Evolutionary conservation across 148 eudicot species (phyloP), one percentile per base, ranked within the genome.

Genomic region (Cornus controversa): DNA sequence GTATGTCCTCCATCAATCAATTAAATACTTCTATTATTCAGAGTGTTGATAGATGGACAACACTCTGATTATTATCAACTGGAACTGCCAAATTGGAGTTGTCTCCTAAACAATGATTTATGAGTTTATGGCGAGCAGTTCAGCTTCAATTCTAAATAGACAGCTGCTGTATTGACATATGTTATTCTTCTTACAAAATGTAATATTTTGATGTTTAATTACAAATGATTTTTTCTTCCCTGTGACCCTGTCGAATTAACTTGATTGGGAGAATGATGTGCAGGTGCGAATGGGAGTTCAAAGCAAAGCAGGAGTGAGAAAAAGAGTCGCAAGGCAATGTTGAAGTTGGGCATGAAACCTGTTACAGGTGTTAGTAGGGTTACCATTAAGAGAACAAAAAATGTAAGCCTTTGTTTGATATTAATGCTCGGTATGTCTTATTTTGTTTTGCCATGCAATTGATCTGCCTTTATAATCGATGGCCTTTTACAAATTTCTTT

Each of bases 291-390:
- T 78, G 99, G 86, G 10, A 86, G 90, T 37, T 79, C 91, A 10
- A 95, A 93, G 83, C 97, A 93, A 72, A 95, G 98, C 89, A 84
- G 94, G 81, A 93, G 93, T 77, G 97, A 93, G 87, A 95, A 95
- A 86, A 95, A 95, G 85, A 91, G 96, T 67, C 90, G 97, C 75
- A 95, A 93, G 74, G 98, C 97, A 34, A 93, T 95, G 99, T 45
- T 93, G 86, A 95, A 95, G 84, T 84, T 93, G 31, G 96, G 98
- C 79, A 90, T 95, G 99, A 95, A 93, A 77, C 94, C 96, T 4
- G 84, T 95, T 40, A 80, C 91, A 13, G 99, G 96, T 72, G 96
- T 95, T 66, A 90, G 89, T 77, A 83, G 98, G 58, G 99, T 93
- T 79, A 93, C 99, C 75, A 91, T 95, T 31, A 95, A 95, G 90